Base-by-base conservation (phyloP, 495 filamentous ascomycete genomes). In the Rhizodiscina lignyota region DNA sequence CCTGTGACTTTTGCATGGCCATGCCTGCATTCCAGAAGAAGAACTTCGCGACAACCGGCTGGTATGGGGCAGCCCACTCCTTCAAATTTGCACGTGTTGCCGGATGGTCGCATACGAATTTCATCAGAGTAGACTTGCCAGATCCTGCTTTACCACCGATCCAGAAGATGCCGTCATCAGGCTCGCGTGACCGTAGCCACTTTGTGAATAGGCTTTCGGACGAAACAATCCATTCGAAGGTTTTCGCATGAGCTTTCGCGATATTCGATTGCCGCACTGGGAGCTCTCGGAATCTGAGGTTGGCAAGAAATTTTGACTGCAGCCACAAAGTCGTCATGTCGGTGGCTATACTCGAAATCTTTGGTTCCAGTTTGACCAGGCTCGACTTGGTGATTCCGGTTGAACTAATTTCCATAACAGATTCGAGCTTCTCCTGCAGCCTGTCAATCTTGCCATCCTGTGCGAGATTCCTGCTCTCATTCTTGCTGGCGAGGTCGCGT, bases 1-100 rank as follows among this genome's bases (percentile, higher is more conserved):
- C 39, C 17, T 58, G 49, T 4, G 59, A 63, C 40, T 55, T 59
- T 36, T 65, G 58, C 15, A 61, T 21, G 2, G 19, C 21, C 1
- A 30, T 51, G 0, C 62, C 62, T 3, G 53, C 26, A 23, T 39
- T 51, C 59, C 61, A 69, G 42, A 67, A 69, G 42, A 60, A 69
- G n/a, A 41, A 64, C 65, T 18, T 35, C 45, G 1, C 56, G 54
- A 52, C 32, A 4, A 47, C 33, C 1, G 44, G 39, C 8, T 8
- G 8, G 8, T 8, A 8, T 17, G 11, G 10, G 8, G 6, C 8
- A 16, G 30, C 10, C 30, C 30, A 33, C 16, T 33, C 11, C 8
- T 8, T 8, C 8, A 33, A 16, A 8, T 8, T 12, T 8, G 10
- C 30, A 6, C 30, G 10, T 2, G 40, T 43, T 8, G 13, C 32